Base-by-base conservation (phyloP, 108 stramenopile species). In the Discostella pseudostelligera region DNA sequence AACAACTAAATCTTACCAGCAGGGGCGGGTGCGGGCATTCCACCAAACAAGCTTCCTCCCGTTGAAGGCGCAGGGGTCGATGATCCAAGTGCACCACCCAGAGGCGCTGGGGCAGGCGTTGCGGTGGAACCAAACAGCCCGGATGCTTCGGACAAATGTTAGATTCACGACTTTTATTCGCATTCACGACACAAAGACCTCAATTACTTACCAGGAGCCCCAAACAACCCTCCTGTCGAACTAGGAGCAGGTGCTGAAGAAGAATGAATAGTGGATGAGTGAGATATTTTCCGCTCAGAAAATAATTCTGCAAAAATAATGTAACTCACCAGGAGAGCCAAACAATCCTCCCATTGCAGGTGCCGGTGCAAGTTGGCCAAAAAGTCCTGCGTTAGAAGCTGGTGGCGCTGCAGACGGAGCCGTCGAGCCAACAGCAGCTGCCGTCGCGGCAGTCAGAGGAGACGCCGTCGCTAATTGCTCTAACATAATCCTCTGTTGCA, bases 401-500 rank as follows among this genome's bases (percentile, higher is more conserved):
- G 82, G 47, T 37, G 79, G 44, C 6, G 63, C 44, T 56, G 66
- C 62, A 8, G 66, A 40, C 19, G 66, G 39, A 7, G 59, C 56
- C 48, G 13, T 28, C 16, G 59, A 4, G 32, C 32, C 32, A 32
- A 32, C 32, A 32, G 32, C 16, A 48, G 61, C 63, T n/a, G 61
- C 19, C 10, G 35, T 59, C 26, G 59, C 22, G 29, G 40, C 67
- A 13, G n/a, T 39, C 17, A 40, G 17, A 32, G 79, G 59, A 44
- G 70, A 39, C 4, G 79, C 60, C 24, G 77, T 56, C 37, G 78
- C 80, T 54, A 81, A 64, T 49, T 64, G 60, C 60, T 78, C 66
- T 36, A 56, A 61, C 48, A 75, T 57, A 58, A 88, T 64, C 61
- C 78, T 60, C 45, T 85, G 76, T 43, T 87, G 82, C 48, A 88